phyloP scores from a whole-genome alignment of 2,329 filamentous ascomycete genomes.

The Rhynchosporium secalis region DNA sequence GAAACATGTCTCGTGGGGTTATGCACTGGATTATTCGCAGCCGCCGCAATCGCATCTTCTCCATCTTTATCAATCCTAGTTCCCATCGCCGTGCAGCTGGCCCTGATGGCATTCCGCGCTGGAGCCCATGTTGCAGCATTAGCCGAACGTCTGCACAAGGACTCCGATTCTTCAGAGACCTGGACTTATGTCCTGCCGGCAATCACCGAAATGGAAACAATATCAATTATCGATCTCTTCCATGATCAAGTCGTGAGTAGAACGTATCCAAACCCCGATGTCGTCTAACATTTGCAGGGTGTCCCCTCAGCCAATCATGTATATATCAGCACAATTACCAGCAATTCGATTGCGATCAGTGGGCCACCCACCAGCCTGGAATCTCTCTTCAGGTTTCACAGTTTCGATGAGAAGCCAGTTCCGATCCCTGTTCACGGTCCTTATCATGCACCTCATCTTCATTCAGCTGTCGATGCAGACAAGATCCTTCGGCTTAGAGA shows the following conservation, averaged over 20 bases:
- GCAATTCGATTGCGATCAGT: slow-evolving; percentile 53
- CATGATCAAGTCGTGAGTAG: slow-evolving; percentile 52
- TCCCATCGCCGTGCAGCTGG: slow-evolving; percentile 61
- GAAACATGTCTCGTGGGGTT: slow-evolving; percentile 61
- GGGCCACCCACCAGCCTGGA: slow-evolving; percentile 53
- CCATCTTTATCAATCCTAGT: slow-evolving; percentile 62
- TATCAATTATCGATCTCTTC: slow-evolving; percentile 55
- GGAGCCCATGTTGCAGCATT: slow-evolving; percentile 28
- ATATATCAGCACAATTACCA: slow-evolving; percentile 55
- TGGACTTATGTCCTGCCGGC: slow-evolving; percentile 69
- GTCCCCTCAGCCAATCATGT: slow-evolving; percentile 48
- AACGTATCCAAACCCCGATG: slow-evolving; percentile 6
- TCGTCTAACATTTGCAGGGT: slow-evolving; percentile 37
- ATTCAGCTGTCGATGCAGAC: slow-evolving; percentile 47
- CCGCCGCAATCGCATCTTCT: slow-evolving; percentile 64
- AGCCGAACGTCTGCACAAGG: slow-evolving; percentile 30
- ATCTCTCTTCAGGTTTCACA: slow-evolving; percentile 44
- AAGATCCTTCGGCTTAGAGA: slow-evolving; percentile 49
- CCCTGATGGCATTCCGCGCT: slow-evolving; percentile 63
- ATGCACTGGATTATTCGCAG: slow-evolving; percentile 70
- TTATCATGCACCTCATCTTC: slow-evolving; percentile 58
- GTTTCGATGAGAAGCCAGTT: slow-evolving; percentile 47
- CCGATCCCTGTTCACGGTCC: slow-evolving; percentile 56
- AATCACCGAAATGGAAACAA: slow-evolving; percentile 52
- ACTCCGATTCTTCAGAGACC: slow-evolving; percentile 51